These are phyloP conservation scores for Cryptococcus sp. DNA, from an alignment of 1,284 basidiomycete genomes.

Conservation along the genomic window DNA sequence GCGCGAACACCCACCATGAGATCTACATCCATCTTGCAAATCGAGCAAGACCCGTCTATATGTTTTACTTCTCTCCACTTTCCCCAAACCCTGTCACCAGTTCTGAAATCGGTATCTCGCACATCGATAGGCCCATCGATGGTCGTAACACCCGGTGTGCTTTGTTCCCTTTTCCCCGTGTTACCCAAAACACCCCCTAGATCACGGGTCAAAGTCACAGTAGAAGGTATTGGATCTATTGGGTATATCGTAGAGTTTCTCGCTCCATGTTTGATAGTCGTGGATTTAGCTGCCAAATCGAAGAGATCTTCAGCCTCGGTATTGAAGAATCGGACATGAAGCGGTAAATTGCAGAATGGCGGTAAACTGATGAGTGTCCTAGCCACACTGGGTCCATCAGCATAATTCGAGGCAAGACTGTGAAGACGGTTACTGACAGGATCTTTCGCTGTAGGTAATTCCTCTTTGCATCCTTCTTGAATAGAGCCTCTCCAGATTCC, in stretches of 20 bases:
- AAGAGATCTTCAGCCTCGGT: constrained; percentile 47
- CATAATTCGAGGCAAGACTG: background rate
- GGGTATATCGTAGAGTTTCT: background rate
- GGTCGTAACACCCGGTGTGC: constrained; percentile 47
- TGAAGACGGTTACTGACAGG: constrained; percentile 17
- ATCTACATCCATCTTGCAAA: no score
- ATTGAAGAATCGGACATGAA: constrained; percentile 63
- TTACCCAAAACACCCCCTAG: constrained; percentile 69
- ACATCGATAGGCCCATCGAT: constrained; percentile 56
- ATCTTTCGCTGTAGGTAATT: constrained; percentile 38
- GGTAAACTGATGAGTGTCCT: constrained; percentile 31
- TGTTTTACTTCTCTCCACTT: constrained; percentile 14
- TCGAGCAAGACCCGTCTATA: no score
- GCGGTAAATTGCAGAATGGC: constrained; percentile 31
- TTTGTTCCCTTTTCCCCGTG: constrained; percentile 52
- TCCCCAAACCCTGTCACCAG: constrained; percentile 15
- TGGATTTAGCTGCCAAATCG: background rate
- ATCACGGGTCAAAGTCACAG: constrained; percentile 56
- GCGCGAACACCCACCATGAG: background rate
- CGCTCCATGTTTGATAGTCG: background rate
- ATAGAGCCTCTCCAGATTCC: constrained; percentile 15
- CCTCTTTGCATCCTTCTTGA: constrained; percentile 36
- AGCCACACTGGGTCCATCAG: constrained; percentile 26
- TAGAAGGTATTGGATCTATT: constrained; percentile 51
- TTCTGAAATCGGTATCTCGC: constrained; percentile 56